phyloP scores from a whole-genome alignment of 495 filamentous ascomycete genomes.

The Penicillium salamii region DNA sequence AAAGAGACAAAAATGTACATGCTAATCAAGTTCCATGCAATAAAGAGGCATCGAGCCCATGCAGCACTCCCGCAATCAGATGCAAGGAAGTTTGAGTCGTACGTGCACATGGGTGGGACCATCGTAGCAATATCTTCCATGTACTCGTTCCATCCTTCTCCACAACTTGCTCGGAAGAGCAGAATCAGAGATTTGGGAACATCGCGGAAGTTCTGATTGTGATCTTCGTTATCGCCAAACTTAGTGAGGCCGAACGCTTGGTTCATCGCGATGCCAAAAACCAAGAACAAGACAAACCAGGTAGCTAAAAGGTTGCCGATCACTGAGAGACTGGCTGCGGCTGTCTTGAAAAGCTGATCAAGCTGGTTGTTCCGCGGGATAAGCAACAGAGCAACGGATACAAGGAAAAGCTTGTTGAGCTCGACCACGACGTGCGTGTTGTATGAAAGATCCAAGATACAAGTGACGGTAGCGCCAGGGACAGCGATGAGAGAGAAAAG shows the following conservation, averaged over 20 bases:
- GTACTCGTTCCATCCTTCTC: conserved; percentile 92
- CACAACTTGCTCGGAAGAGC: conserved; percentile 86
- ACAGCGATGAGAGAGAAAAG: conserved; percentile 82
- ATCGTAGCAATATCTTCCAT: conserved; percentile 95
- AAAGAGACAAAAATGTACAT: conserved; percentile 99
- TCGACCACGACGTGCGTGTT: conserved; percentile 61
- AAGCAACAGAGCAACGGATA: conserved; percentile 83
- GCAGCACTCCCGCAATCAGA: conserved; percentile 88
- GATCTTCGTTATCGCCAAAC: conserved; percentile 68
- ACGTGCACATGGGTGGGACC: conserved; percentile 71
- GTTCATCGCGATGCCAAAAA: conserved; percentile 94
- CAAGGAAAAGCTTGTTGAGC: conserved; percentile 90
- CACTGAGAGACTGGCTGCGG: conserved; percentile 86
- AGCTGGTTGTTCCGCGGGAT: conserved; percentile 97
- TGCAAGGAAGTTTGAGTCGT: conserved; percentile 63
- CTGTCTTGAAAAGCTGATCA: conserved; percentile 98
- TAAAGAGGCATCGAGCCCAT: conserved; percentile 87
- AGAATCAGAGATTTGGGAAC: conserved; percentile 92
- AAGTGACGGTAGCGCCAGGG: conserved; percentile 77
- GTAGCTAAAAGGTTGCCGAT: conserved; percentile 94
- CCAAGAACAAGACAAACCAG: conserved; percentile 94
- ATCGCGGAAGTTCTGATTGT: conserved; percentile 88
- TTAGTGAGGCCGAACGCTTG: conserved; percentile 95
- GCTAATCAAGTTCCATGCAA: conserved; percentile 97
- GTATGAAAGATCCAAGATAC: conserved; percentile 60